Conservation (phyloP, 2,329 filamentous ascomycete genomes). For the Microdochium trichocladiopsis region DNA sequence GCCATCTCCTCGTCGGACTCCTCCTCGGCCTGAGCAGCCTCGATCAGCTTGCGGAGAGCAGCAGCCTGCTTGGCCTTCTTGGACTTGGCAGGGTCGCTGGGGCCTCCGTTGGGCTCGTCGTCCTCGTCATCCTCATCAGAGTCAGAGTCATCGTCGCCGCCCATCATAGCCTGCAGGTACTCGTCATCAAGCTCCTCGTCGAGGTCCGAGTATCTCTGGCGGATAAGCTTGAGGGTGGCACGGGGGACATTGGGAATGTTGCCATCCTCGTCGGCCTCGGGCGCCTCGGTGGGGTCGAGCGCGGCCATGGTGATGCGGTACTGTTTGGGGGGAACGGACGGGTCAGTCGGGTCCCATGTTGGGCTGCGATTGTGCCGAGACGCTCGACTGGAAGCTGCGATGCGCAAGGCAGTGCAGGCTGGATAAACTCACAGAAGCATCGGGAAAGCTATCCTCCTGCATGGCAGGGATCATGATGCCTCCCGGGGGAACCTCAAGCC, state of each 20-base stretch:
- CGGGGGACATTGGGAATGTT: slow-evolving; percentile 59
- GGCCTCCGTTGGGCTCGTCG: slow-evolving; percentile 77
- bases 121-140: slow-evolving; percentile 45
- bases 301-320: slow-evolving; percentile 99
- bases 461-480: slow-evolving; percentile 75
- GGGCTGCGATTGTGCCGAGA: too few species aligned
- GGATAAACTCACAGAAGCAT: slow-evolving; percentile 70
- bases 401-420: too few species aligned
- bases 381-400: too few species aligned
- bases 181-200: slow-evolving; percentile 62
- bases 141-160: slow-evolving; percentile 44
- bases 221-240: slow-evolving; percentile 87
- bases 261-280: slow-evolving; percentile 56
- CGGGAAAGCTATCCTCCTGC: slow-evolving; percentile 57
- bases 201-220: slow-evolving; percentile 54
- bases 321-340: slow-evolving; percentile 35
- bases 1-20: slow-evolving; percentile 64
- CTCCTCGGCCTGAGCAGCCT: slow-evolving; percentile 53
- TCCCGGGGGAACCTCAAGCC: slow-evolving; percentile 82
- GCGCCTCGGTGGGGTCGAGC: slow-evolving; percentile 78
- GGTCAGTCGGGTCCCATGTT: not conserved
- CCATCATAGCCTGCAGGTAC: slow-evolving; percentile 49
- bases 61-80: slow-evolving; percentile 80
- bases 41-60: slow-evolving; percentile 70
- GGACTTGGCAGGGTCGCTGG: slow-evolving; percentile 83